Evolutionary conservation across 805 yeast species (phyloP), one percentile per base, ranked within the genome.

Genomic region (Scheffersomyces lignosus): DNA sequence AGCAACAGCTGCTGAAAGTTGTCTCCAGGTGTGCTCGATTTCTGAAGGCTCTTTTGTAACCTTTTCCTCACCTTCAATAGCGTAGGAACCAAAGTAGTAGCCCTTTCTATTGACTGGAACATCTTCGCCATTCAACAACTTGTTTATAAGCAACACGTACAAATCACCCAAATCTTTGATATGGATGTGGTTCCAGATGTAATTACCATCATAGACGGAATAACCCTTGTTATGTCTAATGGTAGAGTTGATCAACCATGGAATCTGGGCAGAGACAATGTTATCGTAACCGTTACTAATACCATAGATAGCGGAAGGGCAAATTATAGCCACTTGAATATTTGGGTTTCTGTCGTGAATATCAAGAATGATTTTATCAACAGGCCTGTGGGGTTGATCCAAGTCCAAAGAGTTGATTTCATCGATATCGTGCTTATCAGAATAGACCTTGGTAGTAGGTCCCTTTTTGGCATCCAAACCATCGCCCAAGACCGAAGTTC

Each of bases 251-350:
- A 54, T 47, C 38, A 61, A 34, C 15, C 15, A 29, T 16, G 71
- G 70, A 27, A 64, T 44, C 34, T 66, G 70, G 13, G 37, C 40
- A 0, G 70, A 64, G 8, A 34, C 31, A 10, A 39, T 38, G 25
- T 59, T 49, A 36, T 52, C 62, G 38, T 43, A 57, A 7, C 71
- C 72, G 16, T 56, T 23, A 22, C 60, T 49, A 3, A 47, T 39
- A 4, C 71, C 71, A 38, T 54, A 61, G 15, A 66, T 58, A 13
- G 60, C 49, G 3, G 70, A 60, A 8, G 71, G 71, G 10, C 54
- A 43, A 26, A 66, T 47, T 12, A 63, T 47, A 6, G 52, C 61
- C 5, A 65, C 57, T 31, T 56, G 52, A 6, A 58, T 47, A 8
- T 42, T 39, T 12, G 64, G 62, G 41, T 62, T 62, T n/a, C 37